Evolutionary conservation across 768 basidiomycete genomes (phyloP).

Genomic region (Melanogaster broomeanus): DNA sequence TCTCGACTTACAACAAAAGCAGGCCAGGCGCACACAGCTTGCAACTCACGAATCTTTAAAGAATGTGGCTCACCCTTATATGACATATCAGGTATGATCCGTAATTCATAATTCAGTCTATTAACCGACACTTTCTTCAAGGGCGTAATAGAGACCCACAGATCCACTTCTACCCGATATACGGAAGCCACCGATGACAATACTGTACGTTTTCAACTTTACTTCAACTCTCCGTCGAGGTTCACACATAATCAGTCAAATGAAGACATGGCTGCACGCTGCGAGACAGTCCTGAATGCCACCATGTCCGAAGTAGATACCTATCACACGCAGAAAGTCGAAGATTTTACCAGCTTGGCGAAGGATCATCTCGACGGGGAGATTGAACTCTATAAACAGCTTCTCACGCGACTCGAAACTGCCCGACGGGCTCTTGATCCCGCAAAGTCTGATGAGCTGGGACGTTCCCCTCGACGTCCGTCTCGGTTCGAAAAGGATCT

Average conservation of each 20-base stretch:
- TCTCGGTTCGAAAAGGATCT: slow-evolving; percentile 80
- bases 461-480: slow-evolving; percentile 52
- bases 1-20: slow-evolving; percentile 5
- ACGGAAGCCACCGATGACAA: slow-evolving; percentile 46
- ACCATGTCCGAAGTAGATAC: slow-evolving; percentile 89
- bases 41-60: slow-evolving; percentile 77
- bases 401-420: slow-evolving; percentile 56
- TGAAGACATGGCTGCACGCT: slow-evolving; percentile 69
- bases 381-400: slow-evolving; percentile 74
- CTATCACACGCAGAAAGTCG: slow-evolving; percentile 71
- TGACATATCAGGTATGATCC: slow-evolving; percentile 60
- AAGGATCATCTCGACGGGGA: slow-evolving; percentile 78
- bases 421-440: slow-evolving; percentile 58
- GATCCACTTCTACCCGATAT: slow-evolving; percentile 67
- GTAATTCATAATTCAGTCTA: not conserved
- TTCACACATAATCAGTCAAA: slow-evolving; percentile 43
- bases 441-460: slow-evolving; percentile 50
- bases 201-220: slow-evolving; percentile 29
- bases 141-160: slow-evolving; percentile 77
- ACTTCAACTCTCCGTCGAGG: not conserved
- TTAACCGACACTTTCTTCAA: slow-evolving; percentile 25
- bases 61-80: slow-evolving; percentile 72
- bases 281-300: slow-evolving; percentile 85
- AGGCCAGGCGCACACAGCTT: slow-evolving; percentile 76
- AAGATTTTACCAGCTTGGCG: slow-evolving; percentile 62